Conservation (phyloP, 2,329 filamentous ascomycete species). For the Phoma sp. region DNA sequence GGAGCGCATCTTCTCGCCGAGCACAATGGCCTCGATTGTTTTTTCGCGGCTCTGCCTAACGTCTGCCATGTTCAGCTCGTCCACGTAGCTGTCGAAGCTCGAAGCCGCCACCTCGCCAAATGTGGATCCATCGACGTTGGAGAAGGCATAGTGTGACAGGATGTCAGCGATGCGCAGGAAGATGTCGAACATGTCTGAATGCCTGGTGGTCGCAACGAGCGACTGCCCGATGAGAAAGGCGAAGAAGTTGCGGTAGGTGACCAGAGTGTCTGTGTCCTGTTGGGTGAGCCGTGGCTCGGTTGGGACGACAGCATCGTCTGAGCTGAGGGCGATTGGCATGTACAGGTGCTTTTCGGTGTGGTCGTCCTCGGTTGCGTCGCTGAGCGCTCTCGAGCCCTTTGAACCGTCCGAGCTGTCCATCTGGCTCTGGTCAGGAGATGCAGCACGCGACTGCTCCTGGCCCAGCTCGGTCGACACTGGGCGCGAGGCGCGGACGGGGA, state of each 20-base stretch:
- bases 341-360: slow-evolving; percentile 62
- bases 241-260: slow-evolving; percentile 68
- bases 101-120: slow-evolving; percentile 67
- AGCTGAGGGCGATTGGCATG: slow-evolving; percentile 63
- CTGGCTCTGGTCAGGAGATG: slow-evolving; percentile 42
- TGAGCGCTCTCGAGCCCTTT: slow-evolving; percentile 56
- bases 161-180: slow-evolving; percentile 67
- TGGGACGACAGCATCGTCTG: slow-evolving; percentile 51
- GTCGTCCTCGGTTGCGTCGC: slow-evolving; percentile 56
- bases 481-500: slow-evolving; percentile 30
- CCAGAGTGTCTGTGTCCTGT: slow-evolving; percentile 63
- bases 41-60: slow-evolving; percentile 83
- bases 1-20: slow-evolving; percentile 86
- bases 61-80: slow-evolving; percentile 78
- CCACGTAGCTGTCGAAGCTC: slow-evolving; percentile 76
- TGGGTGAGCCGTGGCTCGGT: slow-evolving; percentile 42
- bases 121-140: slow-evolving; percentile 67
- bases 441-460: slow-evolving; percentile 40
- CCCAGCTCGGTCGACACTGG: slow-evolving; percentile 28
- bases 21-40: slow-evolving; percentile 85
- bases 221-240: slow-evolving; percentile 68
- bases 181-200: slow-evolving; percentile 63
- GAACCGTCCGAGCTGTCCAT: slow-evolving; percentile 52
- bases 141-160: slow-evolving; percentile 64
- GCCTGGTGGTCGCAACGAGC: slow-evolving; percentile 63